phyloP scores from a whole-genome alignment of 2,329 filamentous ascomycete species.

The Coniochaeta prunicola region DNA sequence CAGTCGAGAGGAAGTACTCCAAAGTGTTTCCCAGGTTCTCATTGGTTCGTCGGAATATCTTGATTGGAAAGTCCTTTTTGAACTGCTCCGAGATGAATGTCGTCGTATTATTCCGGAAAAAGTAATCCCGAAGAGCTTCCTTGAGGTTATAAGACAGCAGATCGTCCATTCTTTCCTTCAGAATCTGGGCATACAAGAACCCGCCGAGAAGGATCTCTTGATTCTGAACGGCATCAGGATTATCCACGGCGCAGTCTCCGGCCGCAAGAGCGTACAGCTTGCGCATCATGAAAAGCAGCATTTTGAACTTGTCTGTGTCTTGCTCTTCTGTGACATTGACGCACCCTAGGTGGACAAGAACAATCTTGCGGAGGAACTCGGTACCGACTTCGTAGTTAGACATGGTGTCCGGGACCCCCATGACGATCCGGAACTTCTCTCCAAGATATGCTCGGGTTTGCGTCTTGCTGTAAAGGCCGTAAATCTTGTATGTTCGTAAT shows the following conservation, averaged over 20 bases:
- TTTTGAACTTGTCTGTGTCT: conserved; percentile 86
- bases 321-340: conserved; percentile 76
- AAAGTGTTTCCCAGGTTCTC: conserved; percentile 82
- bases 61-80: conserved; percentile 67
- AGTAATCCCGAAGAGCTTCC: conserved; percentile 46
- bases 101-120: conserved; percentile 49
- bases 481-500: conserved; percentile 87
- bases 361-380: conserved; percentile 84
- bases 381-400: conserved; percentile 84
- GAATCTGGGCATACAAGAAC: conserved; percentile 87
- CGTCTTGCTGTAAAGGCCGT: conserved; percentile 72
- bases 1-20: conserved; percentile 94
- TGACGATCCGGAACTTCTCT: conserved; percentile 81
- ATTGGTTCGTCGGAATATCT: conserved; percentile 73
- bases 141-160: conserved; percentile 57
- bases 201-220: conserved; percentile 92
- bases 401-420: conserved; percentile 77
- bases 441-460: conserved; percentile 84
- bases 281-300: conserved; percentile 91
- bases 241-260: conserved; percentile 87
- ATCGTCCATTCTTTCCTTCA: conserved; percentile 92
- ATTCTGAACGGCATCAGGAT: conserved; percentile 93
- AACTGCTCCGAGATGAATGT: conserved; percentile 76
- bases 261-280: conserved; percentile 92
- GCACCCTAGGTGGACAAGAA: conserved; percentile 86